These are phyloP conservation scores for Davidsoniella virescens DNA, from an alignment of 2,329 filamentous ascomycete genomes.

Conservation along the genomic window DNA sequence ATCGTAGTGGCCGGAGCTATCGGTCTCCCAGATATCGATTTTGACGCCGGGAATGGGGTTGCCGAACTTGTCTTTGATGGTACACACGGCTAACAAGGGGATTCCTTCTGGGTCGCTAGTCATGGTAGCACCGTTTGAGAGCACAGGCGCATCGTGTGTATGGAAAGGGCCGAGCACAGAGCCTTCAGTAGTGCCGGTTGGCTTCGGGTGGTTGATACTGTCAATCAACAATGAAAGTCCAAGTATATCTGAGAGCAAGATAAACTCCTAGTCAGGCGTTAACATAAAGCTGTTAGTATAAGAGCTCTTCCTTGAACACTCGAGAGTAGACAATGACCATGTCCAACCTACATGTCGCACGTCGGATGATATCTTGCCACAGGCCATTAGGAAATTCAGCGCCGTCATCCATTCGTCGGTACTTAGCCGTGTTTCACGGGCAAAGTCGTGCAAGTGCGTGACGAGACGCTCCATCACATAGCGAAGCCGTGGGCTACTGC, in stretches of 20 bases:
- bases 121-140: conserved; percentile 38
- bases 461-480: conserved; percentile 56
- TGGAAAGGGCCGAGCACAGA: conserved; percentile 72
- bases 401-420: conserved; percentile 59
- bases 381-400: conserved; percentile 49
- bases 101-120: conserved; percentile 48
- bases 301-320: not conserved
- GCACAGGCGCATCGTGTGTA: conserved; percentile 48
- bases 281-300: not conserved
- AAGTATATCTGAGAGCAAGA: conserved; percentile 58
- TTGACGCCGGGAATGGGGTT: conserved; percentile 44
- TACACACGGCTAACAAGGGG: conserved; percentile 51
- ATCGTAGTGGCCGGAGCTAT: conserved; percentile 58
- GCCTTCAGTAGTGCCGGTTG: conserved; percentile 48
- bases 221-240: conserved; percentile 62
- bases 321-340: not conserved
- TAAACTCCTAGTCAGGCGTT: conserved; percentile 41
- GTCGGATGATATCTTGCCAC: conserved; percentile 52
- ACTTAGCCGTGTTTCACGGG: conserved; percentile 55
- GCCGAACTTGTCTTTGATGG: conserved; percentile 43
- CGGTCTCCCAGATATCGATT: conserved; percentile 68
- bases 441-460: conserved; percentile 60
- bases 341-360: conserved; percentile 40
- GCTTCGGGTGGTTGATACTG: conserved; percentile 63
- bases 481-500: conserved; percentile 41